Base-by-base conservation (phyloP, 345 rosid species). In the Eucalyptus viminalis region DNA sequence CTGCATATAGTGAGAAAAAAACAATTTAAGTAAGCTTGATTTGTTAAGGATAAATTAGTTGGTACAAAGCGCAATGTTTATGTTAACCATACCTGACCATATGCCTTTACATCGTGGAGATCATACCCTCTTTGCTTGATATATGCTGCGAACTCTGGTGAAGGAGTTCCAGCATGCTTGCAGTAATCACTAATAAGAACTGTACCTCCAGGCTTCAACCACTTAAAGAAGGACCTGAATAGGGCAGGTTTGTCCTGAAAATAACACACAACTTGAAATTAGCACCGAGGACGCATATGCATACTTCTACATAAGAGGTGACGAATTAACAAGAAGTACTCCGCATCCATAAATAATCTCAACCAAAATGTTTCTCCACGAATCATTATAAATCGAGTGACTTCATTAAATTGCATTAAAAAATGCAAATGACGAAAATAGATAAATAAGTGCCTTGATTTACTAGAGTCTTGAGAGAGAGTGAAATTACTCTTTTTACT, bases 181-280 rank as follows among this genome's bases (percentile, higher is more conserved):
- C 99, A 97, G 93, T 98, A 98, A 88, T 97, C 99, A 54, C 95
- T 96, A n/a, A 97, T 96, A 43, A 98, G 99, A 91, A 98, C 94
- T 93, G 91, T 96, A 21, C 99, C 99, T 88, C 99, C 99, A 0
- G 98, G 98, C 93, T 96, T 98, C 94, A 97, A 88, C 99, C 99
- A 98, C 93, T 94, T 97, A 94, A 89, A 96, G 93, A 98, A 98
- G 85, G 97, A 95, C 89, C 92, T 94, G 91, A 98, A 97, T 72
- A 98, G 86, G 86, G 97, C 95, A 87, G 97, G 99, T 89, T 98
- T 98, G 93, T 98, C 99, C 99, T 96, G 94, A 91, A 90, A n/a
- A 65, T 49, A 16, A 37, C 43, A 65, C 27, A n/a, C 87, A 34
- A 37, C 49, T 14, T 27, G n/a, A 81, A 81, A 44, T 76, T 37